Evolutionary conservation across 805 yeast species (phyloP).

Genomic region (Lachancea kluyveri): DNA sequence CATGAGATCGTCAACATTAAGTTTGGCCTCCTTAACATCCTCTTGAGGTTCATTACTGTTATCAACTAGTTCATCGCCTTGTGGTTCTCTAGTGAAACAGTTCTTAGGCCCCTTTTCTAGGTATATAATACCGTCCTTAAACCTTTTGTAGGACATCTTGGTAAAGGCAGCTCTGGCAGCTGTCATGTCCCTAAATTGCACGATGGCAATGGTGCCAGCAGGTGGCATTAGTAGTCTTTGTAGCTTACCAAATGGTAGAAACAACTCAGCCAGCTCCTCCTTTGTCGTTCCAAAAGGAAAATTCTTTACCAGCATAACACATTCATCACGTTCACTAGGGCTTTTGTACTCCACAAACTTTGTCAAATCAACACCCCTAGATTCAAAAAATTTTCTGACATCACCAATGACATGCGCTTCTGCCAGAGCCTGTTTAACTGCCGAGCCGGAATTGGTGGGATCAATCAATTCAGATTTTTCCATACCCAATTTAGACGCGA

Average conservation of each 20-base stretch:
- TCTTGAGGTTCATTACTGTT: conserved; percentile 21
- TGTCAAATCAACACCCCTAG: conserved; percentile 76
- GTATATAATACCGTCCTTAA: conserved; percentile 81
- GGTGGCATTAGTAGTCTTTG: conserved; percentile 88
- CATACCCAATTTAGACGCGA: conserved; percentile 79
- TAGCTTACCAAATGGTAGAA: conserved; percentile 72
- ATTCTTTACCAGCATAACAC: conserved; percentile 77
- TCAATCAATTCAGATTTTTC: conserved; percentile 78
- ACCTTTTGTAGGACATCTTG: conserved; percentile 78
- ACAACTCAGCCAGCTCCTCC: conserved; percentile 77
- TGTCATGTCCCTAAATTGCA: conserved; percentile 78
- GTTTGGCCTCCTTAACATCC: conserved; percentile 30
- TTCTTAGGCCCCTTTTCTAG: conserved; percentile 91
- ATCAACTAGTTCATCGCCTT: conserved; percentile 30
- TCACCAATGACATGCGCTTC: conserved; percentile 94
- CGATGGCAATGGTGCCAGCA: conserved; percentile 90
- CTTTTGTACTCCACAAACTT: conserved; percentile 47
- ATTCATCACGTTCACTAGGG: conserved; percentile 62
- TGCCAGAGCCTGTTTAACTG: conserved; percentile 94
- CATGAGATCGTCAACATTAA: conserved; percentile 23
- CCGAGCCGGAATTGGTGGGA: conserved; percentile 79
- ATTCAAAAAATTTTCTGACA: conserved; percentile 81
- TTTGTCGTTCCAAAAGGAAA: conserved; percentile 82
- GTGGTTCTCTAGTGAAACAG: conserved; percentile 59
- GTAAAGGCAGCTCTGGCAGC: conserved; percentile 86